phyloP scores from a whole-genome alignment of 768 basidiomycete species.

The Guyanaporus albipodus region DNA sequence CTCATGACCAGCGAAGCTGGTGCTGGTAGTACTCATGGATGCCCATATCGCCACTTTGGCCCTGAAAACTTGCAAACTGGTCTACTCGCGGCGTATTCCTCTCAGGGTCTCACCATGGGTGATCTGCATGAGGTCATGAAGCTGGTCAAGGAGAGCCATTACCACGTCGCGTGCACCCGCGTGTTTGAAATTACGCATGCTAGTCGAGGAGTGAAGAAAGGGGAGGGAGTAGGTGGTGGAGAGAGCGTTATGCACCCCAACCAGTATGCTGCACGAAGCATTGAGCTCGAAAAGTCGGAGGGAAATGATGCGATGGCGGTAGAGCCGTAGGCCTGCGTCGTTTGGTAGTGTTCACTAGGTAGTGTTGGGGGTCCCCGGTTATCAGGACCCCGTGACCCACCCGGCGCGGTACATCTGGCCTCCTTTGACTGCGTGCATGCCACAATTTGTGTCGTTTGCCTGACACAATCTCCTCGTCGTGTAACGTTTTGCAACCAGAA shows the following conservation, averaged over 20 bases:
- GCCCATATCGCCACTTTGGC: slow-evolving; percentile 89
- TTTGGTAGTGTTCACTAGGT: background rate
- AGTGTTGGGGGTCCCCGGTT: slow-evolving; percentile 23
- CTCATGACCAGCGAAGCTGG: slow-evolving; percentile 66
- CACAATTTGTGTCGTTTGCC: slow-evolving; percentile 32
- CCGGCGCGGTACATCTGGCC: slow-evolving; percentile 11
- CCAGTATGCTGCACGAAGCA: slow-evolving; percentile 74
- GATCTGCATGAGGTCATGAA: slow-evolving; percentile 83
- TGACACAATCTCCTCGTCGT: background rate
- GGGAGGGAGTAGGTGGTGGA: slow-evolving; percentile 80
- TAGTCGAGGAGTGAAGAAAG: slow-evolving; percentile 69
- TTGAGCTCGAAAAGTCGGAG: slow-evolving; percentile 53
- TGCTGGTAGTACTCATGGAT: slow-evolving; percentile 72
- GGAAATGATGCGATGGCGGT: slow-evolving; percentile 45
- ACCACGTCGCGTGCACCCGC: slow-evolving; percentile 94
- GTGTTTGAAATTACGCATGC: slow-evolving; percentile 94
- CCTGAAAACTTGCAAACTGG: slow-evolving; percentile 77
- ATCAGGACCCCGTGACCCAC: too few species aligned
- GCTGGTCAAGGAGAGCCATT: slow-evolving; percentile 75
- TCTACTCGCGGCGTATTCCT: slow-evolving; percentile 63
- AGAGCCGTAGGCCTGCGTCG: slow-evolving; percentile 15
- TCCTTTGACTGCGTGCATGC: slow-evolving; percentile 4
- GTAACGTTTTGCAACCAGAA: slow-evolving; percentile 8
- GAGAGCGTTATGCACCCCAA: slow-evolving; percentile 96
- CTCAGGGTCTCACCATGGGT: slow-evolving; percentile 55